A percentile compares a stretch with the other conserved stretches of the same genome.
These are phyloP conservation scores for Plasmodium fragile DNA, from an alignment of 169 alveolate genomes.

Conservation along the genomic window DNA sequence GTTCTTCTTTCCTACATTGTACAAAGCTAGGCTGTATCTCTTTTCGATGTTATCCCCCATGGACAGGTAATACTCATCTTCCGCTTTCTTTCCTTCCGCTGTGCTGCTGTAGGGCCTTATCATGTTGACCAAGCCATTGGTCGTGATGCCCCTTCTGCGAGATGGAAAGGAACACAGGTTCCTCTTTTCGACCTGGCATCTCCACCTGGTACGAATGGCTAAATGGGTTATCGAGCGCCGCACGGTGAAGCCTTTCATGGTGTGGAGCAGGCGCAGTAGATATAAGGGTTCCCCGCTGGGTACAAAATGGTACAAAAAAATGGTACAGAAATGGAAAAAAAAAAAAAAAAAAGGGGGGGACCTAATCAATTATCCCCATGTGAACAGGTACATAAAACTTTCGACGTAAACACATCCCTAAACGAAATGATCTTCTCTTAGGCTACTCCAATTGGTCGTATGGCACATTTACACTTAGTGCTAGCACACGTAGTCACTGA, in stretches of 20 bases:
- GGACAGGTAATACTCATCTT: constrained; percentile 48
- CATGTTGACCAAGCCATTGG: background rate
- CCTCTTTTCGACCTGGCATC: constrained; percentile 7
- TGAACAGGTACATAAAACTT: background rate
- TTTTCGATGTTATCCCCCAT: constrained; percentile 77
- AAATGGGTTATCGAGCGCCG: background rate
- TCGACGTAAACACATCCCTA: background rate
- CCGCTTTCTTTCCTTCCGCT: constrained; percentile 14
- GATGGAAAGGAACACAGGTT: constrained; percentile 3
- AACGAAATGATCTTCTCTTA: background rate
- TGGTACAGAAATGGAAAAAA: background rate
- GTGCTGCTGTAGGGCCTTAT: constrained; percentile 12
- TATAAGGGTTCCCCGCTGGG: background rate
- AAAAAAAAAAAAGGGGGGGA: background rate
- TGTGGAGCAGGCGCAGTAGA: background rate
- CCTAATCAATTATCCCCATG: background rate
- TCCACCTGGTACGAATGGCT: background rate
- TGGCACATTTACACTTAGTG: background rate
- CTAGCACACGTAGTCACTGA: background rate
- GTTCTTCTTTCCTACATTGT: constrained; percentile 50
- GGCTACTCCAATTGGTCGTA: background rate
- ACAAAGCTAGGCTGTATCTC: constrained; percentile 71
- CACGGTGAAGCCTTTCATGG: constrained; percentile 16
- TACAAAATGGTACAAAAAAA: background rate
- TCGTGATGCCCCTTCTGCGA: background rate